Conservation (phyloP, 371 early-diverging fungal genomes). For the Haplosporangium sp. region DNA sequence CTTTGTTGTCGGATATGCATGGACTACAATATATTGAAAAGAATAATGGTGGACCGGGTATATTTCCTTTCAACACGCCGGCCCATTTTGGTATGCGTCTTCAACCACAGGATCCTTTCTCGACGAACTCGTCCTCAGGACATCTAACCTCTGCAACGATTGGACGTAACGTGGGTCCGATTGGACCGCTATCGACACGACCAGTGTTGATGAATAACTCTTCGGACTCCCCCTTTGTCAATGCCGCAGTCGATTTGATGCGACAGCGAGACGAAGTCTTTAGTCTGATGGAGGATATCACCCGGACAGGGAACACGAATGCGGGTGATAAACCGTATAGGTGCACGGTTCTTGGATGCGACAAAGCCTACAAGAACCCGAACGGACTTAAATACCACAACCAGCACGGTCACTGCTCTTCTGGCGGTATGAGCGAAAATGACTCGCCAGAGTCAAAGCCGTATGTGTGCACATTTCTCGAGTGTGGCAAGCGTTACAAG, state of each 20-base stretch:
- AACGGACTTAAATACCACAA: constrained; percentile 94
- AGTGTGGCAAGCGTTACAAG: constrained; percentile 92
- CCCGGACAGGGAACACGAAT: constrained; percentile 15
- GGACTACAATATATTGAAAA: neutral
- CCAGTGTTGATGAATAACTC: neutral
- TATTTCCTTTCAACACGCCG: constrained; percentile 1
- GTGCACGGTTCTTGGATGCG: constrained; percentile 82
- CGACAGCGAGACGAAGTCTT: constrained; percentile 38
- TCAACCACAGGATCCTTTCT: too few relatives aligned
- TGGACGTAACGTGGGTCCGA: constrained; percentile 8
- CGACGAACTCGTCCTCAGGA: too few relatives aligned
- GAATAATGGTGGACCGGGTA: neutral
- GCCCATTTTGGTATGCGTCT: neutral
- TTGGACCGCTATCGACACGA: constrained; percentile 9
- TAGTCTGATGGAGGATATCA: constrained; percentile 34
- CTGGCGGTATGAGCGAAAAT: constrained; percentile 51
- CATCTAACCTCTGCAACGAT: neutral
- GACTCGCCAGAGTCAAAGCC: constrained; percentile 70
- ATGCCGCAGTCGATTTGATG: constrained; percentile 16
- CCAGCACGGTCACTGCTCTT: constrained; percentile 74
- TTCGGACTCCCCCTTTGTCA: constrained; percentile 4
- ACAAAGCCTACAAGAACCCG: constrained; percentile 92
- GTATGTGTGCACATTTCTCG: constrained; percentile 79
- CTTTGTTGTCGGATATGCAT: constrained; percentile 9
- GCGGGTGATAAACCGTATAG: constrained; percentile 69